These are phyloP conservation scores for Lavandula angustifolia DNA, from an alignment of 257 asterid species.

Conservation along the genomic window DNA sequence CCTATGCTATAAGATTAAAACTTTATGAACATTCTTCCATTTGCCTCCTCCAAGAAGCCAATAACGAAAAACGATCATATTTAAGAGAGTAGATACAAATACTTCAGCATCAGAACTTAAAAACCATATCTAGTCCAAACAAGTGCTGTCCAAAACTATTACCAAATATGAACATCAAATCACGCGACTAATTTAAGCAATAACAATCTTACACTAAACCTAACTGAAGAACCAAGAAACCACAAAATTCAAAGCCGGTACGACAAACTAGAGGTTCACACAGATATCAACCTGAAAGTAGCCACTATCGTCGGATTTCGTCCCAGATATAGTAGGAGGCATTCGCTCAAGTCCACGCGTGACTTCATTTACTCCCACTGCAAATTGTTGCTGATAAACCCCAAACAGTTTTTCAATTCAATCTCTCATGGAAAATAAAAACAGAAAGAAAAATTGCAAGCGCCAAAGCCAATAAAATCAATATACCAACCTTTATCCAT, in stretches of 20 bases:
- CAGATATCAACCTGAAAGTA: slow-evolving; percentile 60
- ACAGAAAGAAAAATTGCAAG: background rate
- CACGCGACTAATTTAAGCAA: background rate
- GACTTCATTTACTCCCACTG: slow-evolving; percentile 83
- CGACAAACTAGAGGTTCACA: slow-evolving; percentile 10
- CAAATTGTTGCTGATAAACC: slow-evolving; percentile 66
- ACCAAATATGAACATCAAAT: background rate
- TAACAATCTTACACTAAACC: background rate
- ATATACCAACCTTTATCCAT: slow-evolving; percentile 66
- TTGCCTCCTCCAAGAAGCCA: background rate
- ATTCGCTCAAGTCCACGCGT: slow-evolving; percentile 85
- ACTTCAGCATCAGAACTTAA: slow-evolving; percentile 11
- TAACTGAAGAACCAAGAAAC: background rate
- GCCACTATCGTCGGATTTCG: slow-evolving; percentile 20
- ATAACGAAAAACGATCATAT: slow-evolving; percentile 10
- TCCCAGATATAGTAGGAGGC: slow-evolving; percentile 33
- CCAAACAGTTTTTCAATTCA: slow-evolving; percentile 2
- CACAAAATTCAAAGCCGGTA: slow-evolving; percentile 2
- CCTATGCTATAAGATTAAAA: slow-evolving; percentile 6
- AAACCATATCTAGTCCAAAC: background rate
- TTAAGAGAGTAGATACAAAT: background rate
- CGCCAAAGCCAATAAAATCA: background rate
- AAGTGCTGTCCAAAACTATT: background rate
- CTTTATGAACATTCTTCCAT: background rate
- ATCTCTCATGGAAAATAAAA: background rate